Evolutionary conservation across 169 alveolate species (phyloP).

Genomic region (Plasmodium berghei): DNA sequence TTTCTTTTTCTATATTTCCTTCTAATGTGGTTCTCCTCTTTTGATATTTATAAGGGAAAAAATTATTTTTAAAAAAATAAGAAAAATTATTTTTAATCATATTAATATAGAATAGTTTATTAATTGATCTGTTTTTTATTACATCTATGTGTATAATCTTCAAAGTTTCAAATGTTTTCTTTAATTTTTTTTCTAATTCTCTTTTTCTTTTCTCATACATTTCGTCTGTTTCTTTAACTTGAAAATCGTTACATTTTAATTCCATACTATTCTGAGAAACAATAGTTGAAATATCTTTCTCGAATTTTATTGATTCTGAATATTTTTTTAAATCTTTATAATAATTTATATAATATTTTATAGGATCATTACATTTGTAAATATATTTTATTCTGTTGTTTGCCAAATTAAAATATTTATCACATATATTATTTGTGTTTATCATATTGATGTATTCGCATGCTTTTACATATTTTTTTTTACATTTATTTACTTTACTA

Average conservation of each 20-base stretch:
- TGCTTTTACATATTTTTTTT: neutral
- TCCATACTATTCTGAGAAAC: neutral
- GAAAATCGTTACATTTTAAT: neutral
- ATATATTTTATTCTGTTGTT: constrained; percentile 44
- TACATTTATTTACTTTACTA: neutral
- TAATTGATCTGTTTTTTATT: neutral
- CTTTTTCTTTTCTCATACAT: neutral
- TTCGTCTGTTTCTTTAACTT: neutral
- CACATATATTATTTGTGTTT: constrained; percentile 24
- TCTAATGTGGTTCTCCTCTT: neutral
- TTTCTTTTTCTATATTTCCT: neutral
- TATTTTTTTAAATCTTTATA: constrained; percentile 3
- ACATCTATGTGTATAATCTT: constrained; percentile 29
- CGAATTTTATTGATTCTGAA: constrained; percentile 4
- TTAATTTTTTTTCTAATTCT: neutral
- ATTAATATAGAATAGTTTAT: constrained; percentile 38
- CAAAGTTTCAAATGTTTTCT: neutral
- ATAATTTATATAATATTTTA: constrained; percentile 31
- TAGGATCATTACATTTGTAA: constrained; percentile 38
- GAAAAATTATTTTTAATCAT: constrained; percentile 58
- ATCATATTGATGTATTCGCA: neutral
- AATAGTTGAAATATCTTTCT: constrained; percentile 5
- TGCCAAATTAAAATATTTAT: constrained; percentile 22
- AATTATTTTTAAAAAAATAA: constrained; percentile 65
- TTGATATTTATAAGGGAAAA: constrained; percentile 34